These are phyloP conservation scores for Ceratopteris richardii DNA, from an alignment of 75 land plant genomes.

Conservation along the genomic window DNA sequence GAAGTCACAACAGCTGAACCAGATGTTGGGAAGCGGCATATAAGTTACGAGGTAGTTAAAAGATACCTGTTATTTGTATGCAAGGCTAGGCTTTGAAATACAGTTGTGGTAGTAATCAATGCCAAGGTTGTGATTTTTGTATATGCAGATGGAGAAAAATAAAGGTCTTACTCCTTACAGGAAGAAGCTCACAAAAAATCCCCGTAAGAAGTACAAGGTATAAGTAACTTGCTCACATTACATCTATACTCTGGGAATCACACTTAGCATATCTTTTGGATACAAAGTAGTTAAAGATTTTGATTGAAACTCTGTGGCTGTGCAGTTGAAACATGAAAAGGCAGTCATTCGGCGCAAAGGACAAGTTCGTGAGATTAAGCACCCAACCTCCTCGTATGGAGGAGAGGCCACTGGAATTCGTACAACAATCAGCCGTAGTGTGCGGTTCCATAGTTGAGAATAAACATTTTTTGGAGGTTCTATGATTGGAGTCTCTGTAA, in stretches of 20 bases:
- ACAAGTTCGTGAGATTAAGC: conserved; percentile 72
- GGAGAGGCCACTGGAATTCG: conserved; percentile 90
- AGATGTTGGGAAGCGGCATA: conserved; percentile 70
- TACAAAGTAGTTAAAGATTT: too few relatives aligned
- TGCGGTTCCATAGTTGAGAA: conserved; percentile 56
- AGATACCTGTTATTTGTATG: neutral
- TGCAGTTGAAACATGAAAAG: conserved; percentile 78
- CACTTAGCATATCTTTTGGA: too few relatives aligned
- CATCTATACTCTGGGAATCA: too few relatives aligned
- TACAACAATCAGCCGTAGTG: conserved; percentile 64
- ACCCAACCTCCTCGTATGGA: conserved; percentile 61
- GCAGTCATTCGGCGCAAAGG: conserved; percentile 70
- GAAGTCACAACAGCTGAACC: conserved; percentile 23
- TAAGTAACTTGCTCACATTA: neutral
- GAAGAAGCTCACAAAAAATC: conserved; percentile 80
- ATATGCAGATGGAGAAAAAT: conserved; percentile 89
- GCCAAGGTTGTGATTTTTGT: neutral
- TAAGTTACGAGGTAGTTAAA: conserved; percentile 59
- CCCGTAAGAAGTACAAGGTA: conserved; percentile 99
- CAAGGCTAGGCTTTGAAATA: neutral
- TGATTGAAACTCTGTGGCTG: neutral
- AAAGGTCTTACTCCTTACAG: conserved; percentile 80
- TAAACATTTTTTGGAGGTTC: too few relatives aligned
- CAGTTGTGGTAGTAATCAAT: too few relatives aligned
- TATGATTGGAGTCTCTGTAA: too few relatives aligned